Percentiles rank a stretch among this genome's conserved stretches.
Conservation (phyloP, 805 yeast genomes). For the Debaryomyces maramus region DNA sequence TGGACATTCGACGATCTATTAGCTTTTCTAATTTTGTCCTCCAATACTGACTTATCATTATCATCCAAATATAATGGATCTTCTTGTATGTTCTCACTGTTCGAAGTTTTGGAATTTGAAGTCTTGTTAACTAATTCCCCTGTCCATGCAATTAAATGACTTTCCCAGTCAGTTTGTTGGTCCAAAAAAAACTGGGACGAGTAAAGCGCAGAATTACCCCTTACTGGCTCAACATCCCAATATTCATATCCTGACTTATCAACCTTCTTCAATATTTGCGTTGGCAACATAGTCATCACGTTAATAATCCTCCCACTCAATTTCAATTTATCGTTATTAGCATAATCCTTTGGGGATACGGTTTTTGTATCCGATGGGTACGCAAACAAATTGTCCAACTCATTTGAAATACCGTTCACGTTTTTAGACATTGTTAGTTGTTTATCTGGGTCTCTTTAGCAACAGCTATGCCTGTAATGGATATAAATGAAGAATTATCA, state of each 20-base stretch:
- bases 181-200: slow-evolving; percentile 68
- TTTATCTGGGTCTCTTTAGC: too few relatives aligned
- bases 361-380: slow-evolving; percentile 20
- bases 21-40: slow-evolving; percentile 45
- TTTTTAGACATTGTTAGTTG: too few relatives aligned
- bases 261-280: slow-evolving; percentile 50
- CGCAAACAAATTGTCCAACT: slow-evolving; percentile 15
- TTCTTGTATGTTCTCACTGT: slow-evolving; percentile 40
- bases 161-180: slow-evolving; percentile 77
- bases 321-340: slow-evolving; percentile 26
- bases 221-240: slow-evolving; percentile 62
- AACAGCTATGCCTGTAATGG: neutral
- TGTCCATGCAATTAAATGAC: slow-evolving; percentile 91
- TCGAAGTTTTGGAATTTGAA: slow-evolving; percentile 14
- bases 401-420: slow-evolving; percentile 5
- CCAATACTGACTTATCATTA: slow-evolving; percentile 54
- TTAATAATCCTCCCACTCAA: slow-evolving; percentile 68
- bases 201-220: slow-evolving; percentile 85
- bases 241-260: slow-evolving; percentile 27
- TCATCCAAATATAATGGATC: slow-evolving; percentile 64
- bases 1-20: slow-evolving; percentile 57
- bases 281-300: slow-evolving; percentile 68
- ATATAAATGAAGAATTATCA: neutral
- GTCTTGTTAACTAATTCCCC: slow-evolving; percentile 66
- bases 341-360: slow-evolving; percentile 31